phyloP scores from a whole-genome alignment of 768 basidiomycete genomes.

The Auriscalpium orientale region DNA sequence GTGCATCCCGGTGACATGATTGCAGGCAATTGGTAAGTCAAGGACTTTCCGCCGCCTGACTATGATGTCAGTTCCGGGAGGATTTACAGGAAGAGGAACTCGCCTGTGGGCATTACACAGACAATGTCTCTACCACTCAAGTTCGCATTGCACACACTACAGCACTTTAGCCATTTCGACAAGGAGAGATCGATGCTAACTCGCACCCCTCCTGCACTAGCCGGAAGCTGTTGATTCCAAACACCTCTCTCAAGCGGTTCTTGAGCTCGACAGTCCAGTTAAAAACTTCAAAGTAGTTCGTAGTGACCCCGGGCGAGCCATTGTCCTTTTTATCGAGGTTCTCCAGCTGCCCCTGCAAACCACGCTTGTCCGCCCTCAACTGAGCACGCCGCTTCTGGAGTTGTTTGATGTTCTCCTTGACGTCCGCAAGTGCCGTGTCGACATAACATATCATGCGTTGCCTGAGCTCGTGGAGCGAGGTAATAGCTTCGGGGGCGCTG shows the following conservation, averaged over 20 bases:
- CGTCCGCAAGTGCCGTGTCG: conserved; percentile 29
- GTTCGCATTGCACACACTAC: conserved; percentile 84
- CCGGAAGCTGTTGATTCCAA: conserved; percentile 61
- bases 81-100: neutral
- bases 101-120: conserved; percentile 84
- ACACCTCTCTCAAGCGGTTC: conserved; percentile 53
- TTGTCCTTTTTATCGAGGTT: neutral
- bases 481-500: neutral
- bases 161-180: neutral
- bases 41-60: conserved; percentile 81
- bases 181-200: neutral
- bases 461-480: neutral
- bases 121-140: conserved; percentile 83
- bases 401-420: conserved; percentile 31
- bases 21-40: conserved; percentile 92
- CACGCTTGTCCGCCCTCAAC: neutral
- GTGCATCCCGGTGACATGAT: conserved; percentile 73
- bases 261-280: conserved; percentile 56
- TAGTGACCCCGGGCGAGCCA: neutral
- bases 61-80: conserved; percentile 13
- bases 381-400: conserved; percentile 23
- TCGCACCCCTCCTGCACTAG: conserved; percentile 81
- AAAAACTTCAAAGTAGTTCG: conserved; percentile 29
- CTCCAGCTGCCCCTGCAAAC: conserved; percentile 1
- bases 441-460: conserved; percentile 6